Percentiles rank a stretch among this genome's conserved stretches.
These are phyloP conservation scores for Tuber umbilicatum DNA, from an alignment of 495 filamentous ascomycete species.

Conservation along the genomic window DNA sequence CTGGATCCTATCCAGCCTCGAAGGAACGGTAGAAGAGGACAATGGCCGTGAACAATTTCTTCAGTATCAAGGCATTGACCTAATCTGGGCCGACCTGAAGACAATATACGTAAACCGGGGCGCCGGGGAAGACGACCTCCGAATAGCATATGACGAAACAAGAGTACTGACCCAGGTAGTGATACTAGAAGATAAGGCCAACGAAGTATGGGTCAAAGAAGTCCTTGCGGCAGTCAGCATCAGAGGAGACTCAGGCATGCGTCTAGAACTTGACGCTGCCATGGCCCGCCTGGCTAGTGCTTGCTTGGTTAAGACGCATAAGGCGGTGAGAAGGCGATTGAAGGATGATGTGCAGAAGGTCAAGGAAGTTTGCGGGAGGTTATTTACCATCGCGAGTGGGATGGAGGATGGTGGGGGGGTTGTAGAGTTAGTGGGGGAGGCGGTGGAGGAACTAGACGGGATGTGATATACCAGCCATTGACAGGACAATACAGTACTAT, in stretches of 20 bases:
- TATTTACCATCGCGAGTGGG: conserved; percentile 23
- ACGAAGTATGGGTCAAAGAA: conserved; percentile 23
- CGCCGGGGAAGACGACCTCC: conserved; percentile 40
- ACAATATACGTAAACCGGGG: conserved; percentile 37
- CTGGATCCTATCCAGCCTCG: conserved; percentile 51
- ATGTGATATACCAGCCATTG: neutral
- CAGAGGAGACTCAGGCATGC: conserved; percentile 43
- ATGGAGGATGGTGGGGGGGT: conserved; percentile 25
- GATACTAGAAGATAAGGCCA: conserved; percentile 43
- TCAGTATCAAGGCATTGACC: conserved; percentile 48
- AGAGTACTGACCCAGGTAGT: conserved; percentile 48
- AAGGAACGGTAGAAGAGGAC: conserved; percentile 47
- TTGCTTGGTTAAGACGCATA: conserved; percentile 47
- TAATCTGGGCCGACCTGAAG: conserved; percentile 48
- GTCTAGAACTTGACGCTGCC: conserved; percentile 48
- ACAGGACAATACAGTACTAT: neutral
- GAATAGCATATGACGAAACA: conserved; percentile 51
- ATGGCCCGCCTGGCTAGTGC: conserved; percentile 50
- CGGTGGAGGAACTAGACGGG: conserved; percentile 35
- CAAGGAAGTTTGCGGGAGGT: conserved; percentile 21
- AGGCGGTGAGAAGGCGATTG: conserved; percentile 45
- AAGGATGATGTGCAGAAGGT: conserved; percentile 40
- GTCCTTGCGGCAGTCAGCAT: conserved; percentile 40
- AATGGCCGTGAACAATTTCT: conserved; percentile 48
- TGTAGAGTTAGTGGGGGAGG: conserved; percentile 29